phyloP scores from a whole-genome alignment of 306 rosid genomes.

The Neltuma alba region DNA sequence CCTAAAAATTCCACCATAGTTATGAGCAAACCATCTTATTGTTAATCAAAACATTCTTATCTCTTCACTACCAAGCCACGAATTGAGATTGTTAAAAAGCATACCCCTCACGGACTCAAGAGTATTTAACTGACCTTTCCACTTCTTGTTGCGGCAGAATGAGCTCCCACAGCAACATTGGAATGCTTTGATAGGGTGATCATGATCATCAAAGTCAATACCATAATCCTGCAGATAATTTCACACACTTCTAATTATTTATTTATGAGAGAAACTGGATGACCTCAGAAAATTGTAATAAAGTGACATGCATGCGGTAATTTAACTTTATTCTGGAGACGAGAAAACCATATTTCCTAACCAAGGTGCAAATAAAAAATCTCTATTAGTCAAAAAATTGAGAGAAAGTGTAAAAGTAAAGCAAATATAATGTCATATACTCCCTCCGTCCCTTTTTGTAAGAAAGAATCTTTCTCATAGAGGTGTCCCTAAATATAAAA shows the following conservation, averaged over 20 bases:
- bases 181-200: constrained; percentile 85
- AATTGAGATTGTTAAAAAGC: background rate
- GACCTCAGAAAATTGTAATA: background rate
- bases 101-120: background rate
- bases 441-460: too few relatives aligned
- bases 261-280: constrained; percentile 14
- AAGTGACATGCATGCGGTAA: background rate
- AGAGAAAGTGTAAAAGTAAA: constrained; percentile 18
- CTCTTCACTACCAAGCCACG: background rate
- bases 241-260: constrained; percentile 13
- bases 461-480: too few relatives aligned
- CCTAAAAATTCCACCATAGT: constrained; percentile 23
- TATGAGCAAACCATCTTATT: background rate
- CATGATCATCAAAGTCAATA: constrained; percentile 74
- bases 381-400: background rate
- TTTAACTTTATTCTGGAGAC: background rate
- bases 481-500: too few relatives aligned
- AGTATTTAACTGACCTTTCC: constrained; percentile 50
- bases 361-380: background rate
- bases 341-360: constrained; percentile 1
- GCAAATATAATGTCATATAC: constrained; percentile 15
- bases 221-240: constrained; percentile 76
- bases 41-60: background rate
- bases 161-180: constrained; percentile 72
- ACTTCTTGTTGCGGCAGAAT: constrained; percentile 57